phyloP scores from a whole-genome alignment of 2,329 filamentous ascomycete species.

The Fusarium sp. region DNA sequence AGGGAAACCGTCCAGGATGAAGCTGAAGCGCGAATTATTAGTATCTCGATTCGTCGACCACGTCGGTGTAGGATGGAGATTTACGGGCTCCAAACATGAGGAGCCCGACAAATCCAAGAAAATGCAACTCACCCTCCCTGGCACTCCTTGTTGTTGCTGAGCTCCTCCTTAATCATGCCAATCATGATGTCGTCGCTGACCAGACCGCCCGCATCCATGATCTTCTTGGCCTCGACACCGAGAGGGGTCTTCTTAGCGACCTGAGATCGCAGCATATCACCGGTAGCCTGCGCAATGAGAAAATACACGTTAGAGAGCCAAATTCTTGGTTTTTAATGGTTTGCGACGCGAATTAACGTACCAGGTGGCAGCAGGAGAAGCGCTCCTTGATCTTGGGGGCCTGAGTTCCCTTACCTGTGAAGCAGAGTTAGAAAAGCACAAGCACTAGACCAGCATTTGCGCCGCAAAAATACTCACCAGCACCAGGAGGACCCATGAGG shows the following conservation, averaged over 20 bases:
- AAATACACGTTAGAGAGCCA: slow-evolving; percentile 27
- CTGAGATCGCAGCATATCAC: slow-evolving; percentile 98
- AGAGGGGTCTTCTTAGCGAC: slow-evolving; percentile 97
- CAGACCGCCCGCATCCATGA: slow-evolving; percentile 98
- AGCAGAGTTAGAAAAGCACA: slow-evolving; percentile 32
- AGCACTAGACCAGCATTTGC: background rate
- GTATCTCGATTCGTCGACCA: slow-evolving; percentile 26
- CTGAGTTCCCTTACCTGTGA: slow-evolving; percentile 95
- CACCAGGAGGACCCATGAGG: slow-evolving; percentile 95
- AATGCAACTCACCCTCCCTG: slow-evolving; percentile 81
- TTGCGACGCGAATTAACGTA: slow-evolving; percentile 60
- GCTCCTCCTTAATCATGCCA: slow-evolving; percentile 98
- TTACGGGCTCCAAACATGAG: background rate
- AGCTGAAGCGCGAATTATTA: slow-evolving; percentile 64
- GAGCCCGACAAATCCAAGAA: background rate
- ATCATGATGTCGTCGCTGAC: slow-evolving; percentile 99
- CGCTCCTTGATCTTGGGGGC: slow-evolving; percentile 98
- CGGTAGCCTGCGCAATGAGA: slow-evolving; percentile 77
- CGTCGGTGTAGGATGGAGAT: slow-evolving; percentile 8
- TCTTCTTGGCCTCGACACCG: slow-evolving; percentile 98
- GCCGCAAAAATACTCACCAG: slow-evolving; percentile 71
- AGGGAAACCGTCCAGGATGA: slow-evolving; percentile 99
- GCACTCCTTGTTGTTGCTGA: slow-evolving; percentile 94
- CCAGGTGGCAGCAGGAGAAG: slow-evolving; percentile 96
- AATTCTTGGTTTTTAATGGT: background rate